Evolutionary conservation across 208 protist genomes (phyloP).

Genomic region (Leptomonas pyrrhocoris): DNA sequence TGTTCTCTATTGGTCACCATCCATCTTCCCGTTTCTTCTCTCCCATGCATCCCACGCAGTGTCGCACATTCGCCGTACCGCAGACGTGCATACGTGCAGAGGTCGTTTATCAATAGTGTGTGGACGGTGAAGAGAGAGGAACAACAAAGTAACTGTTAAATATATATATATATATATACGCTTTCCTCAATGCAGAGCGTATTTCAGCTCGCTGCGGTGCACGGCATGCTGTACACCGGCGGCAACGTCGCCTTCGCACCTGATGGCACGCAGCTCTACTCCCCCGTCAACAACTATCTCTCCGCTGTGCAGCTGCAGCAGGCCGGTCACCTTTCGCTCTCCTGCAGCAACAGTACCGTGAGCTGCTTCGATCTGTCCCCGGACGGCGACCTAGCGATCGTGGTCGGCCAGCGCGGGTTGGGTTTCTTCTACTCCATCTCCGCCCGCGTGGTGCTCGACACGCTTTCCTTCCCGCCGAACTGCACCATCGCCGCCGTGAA

Average conservation of each 20-base stretch:
- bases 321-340: slow-evolving; percentile 72
- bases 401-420: slow-evolving; percentile 75
- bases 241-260: slow-evolving; percentile 89
- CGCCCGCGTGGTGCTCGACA: slow-evolving; percentile 86
- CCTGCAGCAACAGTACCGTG: slow-evolving; percentile 90
- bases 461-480: slow-evolving; percentile 84
- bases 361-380: slow-evolving; percentile 88
- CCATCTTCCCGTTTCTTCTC: too few species aligned
- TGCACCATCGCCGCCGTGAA: slow-evolving; percentile 68
- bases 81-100: too few species aligned
- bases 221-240: slow-evolving; percentile 93
- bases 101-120: too few species aligned
- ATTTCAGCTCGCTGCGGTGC: slow-evolving; percentile 89
- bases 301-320: slow-evolving; percentile 78
- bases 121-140: too few species aligned
- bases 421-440: slow-evolving; percentile 91
- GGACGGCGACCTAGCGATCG: slow-evolving; percentile 84
- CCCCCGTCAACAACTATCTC: slow-evolving; percentile 90
- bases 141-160: too few species aligned
- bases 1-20: too few species aligned
- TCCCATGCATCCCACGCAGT: too few species aligned
- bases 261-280: slow-evolving; percentile 83
- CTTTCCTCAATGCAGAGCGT: slow-evolving; percentile 66
- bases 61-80: too few species aligned
- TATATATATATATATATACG: too few species aligned